Evolutionary conservation across 2,329 filamentous ascomycete genomes (phyloP).

Genomic region (Hypoxylon sp.): DNA sequence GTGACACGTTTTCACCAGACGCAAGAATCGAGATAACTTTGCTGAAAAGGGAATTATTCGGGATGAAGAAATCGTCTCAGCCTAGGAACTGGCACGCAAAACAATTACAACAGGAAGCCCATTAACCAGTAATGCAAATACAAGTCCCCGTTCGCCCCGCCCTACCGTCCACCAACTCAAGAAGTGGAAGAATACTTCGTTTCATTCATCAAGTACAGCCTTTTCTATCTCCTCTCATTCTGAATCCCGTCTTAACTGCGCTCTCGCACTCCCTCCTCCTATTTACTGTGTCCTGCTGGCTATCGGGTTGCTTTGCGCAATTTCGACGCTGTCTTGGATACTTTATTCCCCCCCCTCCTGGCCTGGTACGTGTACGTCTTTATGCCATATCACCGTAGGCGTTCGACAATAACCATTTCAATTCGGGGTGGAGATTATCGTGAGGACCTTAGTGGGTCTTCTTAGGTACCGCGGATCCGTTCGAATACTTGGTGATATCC

Average conservation of each 20-base stretch:
- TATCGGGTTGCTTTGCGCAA: slow-evolving; percentile 10
- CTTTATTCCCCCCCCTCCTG: slow-evolving; percentile 24
- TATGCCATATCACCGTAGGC: slow-evolving; percentile 40
- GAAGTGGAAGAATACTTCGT: slow-evolving; percentile 35
- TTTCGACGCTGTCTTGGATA: slow-evolving; percentile 10
- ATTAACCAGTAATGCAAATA: slow-evolving; percentile 33
- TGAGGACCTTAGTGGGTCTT: slow-evolving; percentile 67
- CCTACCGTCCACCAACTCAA: slow-evolving; percentile 36
- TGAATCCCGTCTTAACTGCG: slow-evolving; percentile 15
- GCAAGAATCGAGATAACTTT: not conserved
- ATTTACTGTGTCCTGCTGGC: slow-evolving; percentile 12
- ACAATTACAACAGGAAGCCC: slow-evolving; percentile 29
- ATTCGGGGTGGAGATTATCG: slow-evolving; percentile 15
- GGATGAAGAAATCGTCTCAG: slow-evolving; percentile 17
- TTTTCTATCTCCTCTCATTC: slow-evolving; percentile 27
- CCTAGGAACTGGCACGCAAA: slow-evolving; percentile 22
- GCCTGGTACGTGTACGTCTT: slow-evolving; percentile 29
- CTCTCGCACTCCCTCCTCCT: slow-evolving; percentile 1
- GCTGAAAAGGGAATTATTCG: not conserved
- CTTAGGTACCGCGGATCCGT: slow-evolving; percentile 70
- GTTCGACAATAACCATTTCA: slow-evolving; percentile 29
- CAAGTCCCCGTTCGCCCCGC: slow-evolving; percentile 26
- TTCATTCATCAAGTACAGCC: slow-evolving; percentile 19
- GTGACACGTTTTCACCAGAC: not conserved
- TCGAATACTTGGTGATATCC: slow-evolving; percentile 79